A percentile compares a stretch with the other conserved stretches of the same genome.
These are phyloP conservation scores for Alternaria panax DNA, from an alignment of 2,329 filamentous ascomycete genomes.

Conservation along the genomic window DNA sequence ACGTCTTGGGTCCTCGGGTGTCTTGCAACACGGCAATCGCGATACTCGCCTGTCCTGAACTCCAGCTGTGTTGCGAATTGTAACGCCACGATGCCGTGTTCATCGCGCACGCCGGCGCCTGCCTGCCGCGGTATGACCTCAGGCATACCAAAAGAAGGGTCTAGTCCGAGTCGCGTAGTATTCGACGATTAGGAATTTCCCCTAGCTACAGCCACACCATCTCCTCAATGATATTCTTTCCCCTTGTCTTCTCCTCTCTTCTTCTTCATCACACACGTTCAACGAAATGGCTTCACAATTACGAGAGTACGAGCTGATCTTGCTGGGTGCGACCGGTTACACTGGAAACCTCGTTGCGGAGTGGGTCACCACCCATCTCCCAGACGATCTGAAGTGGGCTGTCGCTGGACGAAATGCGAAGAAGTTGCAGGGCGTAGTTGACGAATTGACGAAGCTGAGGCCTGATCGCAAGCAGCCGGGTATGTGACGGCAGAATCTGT, in stretches of 20 bases:
- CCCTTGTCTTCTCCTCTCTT: conserved; percentile 10
- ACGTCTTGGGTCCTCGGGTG: background rate
- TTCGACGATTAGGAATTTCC: conserved; percentile 22
- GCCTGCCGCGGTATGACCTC: conserved; percentile 30
- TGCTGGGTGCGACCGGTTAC: conserved; percentile 78
- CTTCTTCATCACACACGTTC: conserved; percentile 5
- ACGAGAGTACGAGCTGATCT: conserved; percentile 69
- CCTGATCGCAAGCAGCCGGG: conserved; percentile 74
- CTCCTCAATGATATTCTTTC: background rate
- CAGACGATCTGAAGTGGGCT: conserved; percentile 85
- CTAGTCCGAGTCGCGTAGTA: conserved; percentile 24
- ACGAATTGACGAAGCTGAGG: conserved; percentile 71
- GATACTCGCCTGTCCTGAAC: background rate
- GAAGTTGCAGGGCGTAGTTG: conserved; percentile 74
- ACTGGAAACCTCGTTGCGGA: conserved; percentile 80
- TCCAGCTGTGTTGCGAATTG: background rate
- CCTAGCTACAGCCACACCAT: conserved; percentile 9
- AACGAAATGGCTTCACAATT: conserved; percentile 35
- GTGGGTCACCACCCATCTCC: conserved; percentile 73
- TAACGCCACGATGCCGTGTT: conserved; percentile 2
- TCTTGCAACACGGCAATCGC: background rate
- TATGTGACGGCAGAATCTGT: conserved; percentile 47
- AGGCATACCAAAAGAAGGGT: conserved; percentile 29
- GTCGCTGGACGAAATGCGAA: conserved; percentile 80
- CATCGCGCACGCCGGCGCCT: conserved; percentile 14